These are phyloP conservation scores for Geosmithia morbida DNA, from an alignment of 2,329 filamentous ascomycete species.

Conservation along the genomic window DNA sequence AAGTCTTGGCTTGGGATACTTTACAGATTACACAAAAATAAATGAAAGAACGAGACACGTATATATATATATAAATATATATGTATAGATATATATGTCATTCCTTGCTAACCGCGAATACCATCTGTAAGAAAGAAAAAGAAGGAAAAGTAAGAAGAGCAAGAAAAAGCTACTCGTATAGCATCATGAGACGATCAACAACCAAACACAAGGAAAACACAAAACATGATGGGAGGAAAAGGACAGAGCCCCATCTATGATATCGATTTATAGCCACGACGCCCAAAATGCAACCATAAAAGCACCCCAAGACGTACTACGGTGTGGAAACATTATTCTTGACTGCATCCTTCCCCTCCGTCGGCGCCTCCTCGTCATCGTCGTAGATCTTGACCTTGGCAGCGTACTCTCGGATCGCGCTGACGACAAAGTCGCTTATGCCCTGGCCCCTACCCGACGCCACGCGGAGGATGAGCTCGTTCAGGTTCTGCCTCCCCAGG, in stretches of 20 bases:
- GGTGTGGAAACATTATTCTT: not conserved
- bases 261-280: not conserved
- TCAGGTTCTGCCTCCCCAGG: slow-evolving; percentile 72
- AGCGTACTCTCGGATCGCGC: slow-evolving; percentile 70
- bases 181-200: too few relatives aligned
- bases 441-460: slow-evolving; percentile 72
- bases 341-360: not conserved
- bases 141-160: too few relatives aligned
- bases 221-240: not conserved
- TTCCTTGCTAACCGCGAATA: too few relatives aligned
- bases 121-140: too few relatives aligned
- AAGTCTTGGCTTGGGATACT: not conserved
- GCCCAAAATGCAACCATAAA: not conserved
- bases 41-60: too few relatives aligned
- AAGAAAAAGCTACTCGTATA: too few relatives aligned
- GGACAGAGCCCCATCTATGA: not conserved
- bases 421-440: slow-evolving; percentile 65
- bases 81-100: too few relatives aligned
- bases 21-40: too few relatives aligned
- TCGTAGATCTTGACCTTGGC: slow-evolving; percentile 73
- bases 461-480: slow-evolving; percentile 77
- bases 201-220: too few relatives aligned
- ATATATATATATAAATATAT: too few relatives aligned
- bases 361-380: slow-evolving; percentile 22
- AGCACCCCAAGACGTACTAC: not conserved